Percentiles rank a stretch among this genome's conserved stretches.
These are phyloP conservation scores for Mallotus repandus DNA, from an alignment of 441 rosid genomes.

Conservation along the genomic window DNA sequence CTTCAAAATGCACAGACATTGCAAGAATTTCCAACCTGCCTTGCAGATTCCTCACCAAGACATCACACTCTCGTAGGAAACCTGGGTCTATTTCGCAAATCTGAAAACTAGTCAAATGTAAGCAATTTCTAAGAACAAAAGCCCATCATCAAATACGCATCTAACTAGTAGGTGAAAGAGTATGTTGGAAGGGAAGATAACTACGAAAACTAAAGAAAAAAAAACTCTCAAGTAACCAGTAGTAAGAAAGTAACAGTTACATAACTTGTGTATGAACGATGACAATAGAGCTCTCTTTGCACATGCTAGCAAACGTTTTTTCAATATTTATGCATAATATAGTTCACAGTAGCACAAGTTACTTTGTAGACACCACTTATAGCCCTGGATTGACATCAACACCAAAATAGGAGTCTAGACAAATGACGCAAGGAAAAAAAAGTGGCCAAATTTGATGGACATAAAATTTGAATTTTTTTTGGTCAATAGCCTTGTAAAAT, in stretches of 20 bases:
- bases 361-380: too few species aligned
- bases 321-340: too few species aligned
- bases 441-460: too few species aligned
- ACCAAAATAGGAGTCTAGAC: too few species aligned
- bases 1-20: constrained; percentile 84
- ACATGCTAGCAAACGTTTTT: neutral
- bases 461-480: too few species aligned
- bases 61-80: constrained; percentile 75
- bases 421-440: too few species aligned
- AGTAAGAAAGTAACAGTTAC: neutral
- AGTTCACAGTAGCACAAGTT: too few species aligned
- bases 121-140: constrained; percentile 1
- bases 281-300: neutral
- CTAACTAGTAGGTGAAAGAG: neutral
- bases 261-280: too few species aligned
- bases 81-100: constrained; percentile 87
- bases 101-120: constrained; percentile 37
- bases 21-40: constrained; percentile 92
- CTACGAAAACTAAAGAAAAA: neutral
- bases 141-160: neutral
- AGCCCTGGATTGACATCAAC: too few species aligned
- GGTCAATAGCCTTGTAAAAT: too few species aligned
- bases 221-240: too few species aligned
- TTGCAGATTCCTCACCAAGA: constrained; percentile 68
- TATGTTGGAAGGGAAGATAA: too few species aligned